These are phyloP conservation scores for Lonicera japonica DNA, from an alignment of 129 eudicot species.

Conservation along the genomic window DNA sequence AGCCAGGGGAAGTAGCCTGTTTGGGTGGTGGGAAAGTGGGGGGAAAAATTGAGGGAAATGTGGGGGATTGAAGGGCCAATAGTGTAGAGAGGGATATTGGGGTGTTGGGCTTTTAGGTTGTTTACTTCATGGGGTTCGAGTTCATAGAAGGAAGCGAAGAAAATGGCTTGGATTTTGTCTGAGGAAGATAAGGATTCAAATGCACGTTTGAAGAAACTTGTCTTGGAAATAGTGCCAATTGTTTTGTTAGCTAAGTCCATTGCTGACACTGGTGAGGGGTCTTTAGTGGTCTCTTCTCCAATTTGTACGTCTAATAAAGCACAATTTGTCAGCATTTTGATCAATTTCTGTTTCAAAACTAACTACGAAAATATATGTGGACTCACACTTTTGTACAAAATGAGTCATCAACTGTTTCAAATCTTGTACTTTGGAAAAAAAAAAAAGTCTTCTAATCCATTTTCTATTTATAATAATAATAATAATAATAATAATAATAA, in stretches of 20 bases:
- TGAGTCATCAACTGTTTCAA: too few relatives aligned
- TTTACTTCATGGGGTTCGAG: neutral
- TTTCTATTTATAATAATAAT: too few relatives aligned
- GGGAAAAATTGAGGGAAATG: neutral
- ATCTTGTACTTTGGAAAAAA: too few relatives aligned
- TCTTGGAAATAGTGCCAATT: too few relatives aligned
- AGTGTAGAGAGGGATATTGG: neutral
- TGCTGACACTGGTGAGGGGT: neutral
- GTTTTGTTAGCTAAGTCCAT: neutral
- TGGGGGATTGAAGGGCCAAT: neutral
- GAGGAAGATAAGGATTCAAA: neutral
- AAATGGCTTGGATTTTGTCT: neutral
- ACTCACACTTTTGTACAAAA: too few relatives aligned
- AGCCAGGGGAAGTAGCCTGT: slow-evolving; percentile 10
- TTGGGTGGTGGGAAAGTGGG: neutral
- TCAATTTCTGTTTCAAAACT: too few relatives aligned
- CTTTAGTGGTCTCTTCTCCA: neutral
- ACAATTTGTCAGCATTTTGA: too few relatives aligned
- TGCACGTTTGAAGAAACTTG: neutral
- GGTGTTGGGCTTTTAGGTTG: neutral
- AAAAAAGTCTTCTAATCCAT: too few relatives aligned
- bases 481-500: too few relatives aligned
- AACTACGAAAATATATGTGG: too few relatives aligned
- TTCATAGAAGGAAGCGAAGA: neutral
- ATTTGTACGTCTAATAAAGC: neutral